Base-by-base conservation (phyloP, 768 basidiomycete species). In the Scleroderma bovista region DNA sequence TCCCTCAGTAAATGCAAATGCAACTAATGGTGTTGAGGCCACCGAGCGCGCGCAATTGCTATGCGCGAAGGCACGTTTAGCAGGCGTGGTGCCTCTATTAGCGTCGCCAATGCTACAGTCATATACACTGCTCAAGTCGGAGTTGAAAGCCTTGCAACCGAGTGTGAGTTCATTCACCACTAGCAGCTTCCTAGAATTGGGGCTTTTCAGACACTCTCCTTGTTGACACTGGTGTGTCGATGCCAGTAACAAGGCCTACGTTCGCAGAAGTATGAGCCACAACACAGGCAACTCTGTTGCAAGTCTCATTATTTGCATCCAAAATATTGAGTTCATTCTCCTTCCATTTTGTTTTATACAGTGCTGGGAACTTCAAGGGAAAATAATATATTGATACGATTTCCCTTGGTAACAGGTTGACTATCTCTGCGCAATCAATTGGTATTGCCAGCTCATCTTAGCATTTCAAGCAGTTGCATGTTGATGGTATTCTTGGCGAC, bases 341-440 rank as follows among this genome's bases (percentile, higher is more conserved):
- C 34, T 26, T 20, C 10, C 44, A 79, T 79, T 61, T 72, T 19
- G 79, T 83, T 32, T 60, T 64, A 6, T 86, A 86, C 53, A 82
- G 83, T 46, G 78, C 77, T 33, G 84, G 81, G 13, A 73, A 67
- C 3, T 81, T 84, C 68, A 74, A 72, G 33, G 81, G 72, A 22
- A 71, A 60, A 41, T 52, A 61, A 44, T 61, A 50, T 36, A 39
- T 45, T 22, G 61, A 57, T 29, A 44, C 44, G 1, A 54, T 62
- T 20, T 41, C 51, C 2, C 50, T 61, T 15, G 44, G 37, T 20
- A 31, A 48, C 37, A 23, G 22, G 7, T 40, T 61, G 24, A 53
- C 40, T 11, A 56, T 63, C 31, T 46, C 20, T 2, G 39, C 54
- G 1, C 72, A 73, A 55, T 58, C 57, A 11, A 64, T 72, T 23